phyloP scores from a whole-genome alignment of 345 rosid species.

The Arabidopsis arenosa region DNA sequence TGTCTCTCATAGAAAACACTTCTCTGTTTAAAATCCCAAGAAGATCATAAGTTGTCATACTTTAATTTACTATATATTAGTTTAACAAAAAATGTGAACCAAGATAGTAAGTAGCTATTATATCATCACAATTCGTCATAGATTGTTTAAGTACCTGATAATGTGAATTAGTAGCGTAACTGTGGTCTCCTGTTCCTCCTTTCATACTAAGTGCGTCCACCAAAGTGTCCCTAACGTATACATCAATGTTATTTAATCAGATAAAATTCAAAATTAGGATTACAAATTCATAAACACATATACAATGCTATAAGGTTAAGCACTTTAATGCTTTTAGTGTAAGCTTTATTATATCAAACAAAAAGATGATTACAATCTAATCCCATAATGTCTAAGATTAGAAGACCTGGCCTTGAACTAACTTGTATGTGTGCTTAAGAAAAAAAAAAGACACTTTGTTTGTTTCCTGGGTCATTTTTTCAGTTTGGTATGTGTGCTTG shows the following conservation, averaged over 20 bases:
- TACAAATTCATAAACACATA: background rate
- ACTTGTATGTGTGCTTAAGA: no score
- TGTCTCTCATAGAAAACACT: background rate
- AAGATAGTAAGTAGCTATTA: background rate
- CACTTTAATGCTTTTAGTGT: background rate
- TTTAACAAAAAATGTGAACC: background rate
- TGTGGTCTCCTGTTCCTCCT: conserved; percentile 25
- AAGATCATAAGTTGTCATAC: background rate
- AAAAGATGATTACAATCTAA: no score
- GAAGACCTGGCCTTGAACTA: conserved; percentile 1
- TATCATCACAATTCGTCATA: background rate
- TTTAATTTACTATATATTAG: background rate
- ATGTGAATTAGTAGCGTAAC: conserved; percentile 29
- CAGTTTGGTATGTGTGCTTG: background rate
- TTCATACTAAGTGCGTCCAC: conserved; percentile 27
- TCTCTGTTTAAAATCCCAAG: conserved; percentile 10
- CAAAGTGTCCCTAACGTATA: conserved; percentile 14
- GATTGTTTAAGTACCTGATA: conserved; percentile 14
- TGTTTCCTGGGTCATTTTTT: background rate
- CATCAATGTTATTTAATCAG: background rate
- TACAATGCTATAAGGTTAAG: background rate
- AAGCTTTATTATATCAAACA: background rate
- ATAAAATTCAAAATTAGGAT: background rate
- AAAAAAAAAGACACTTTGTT: no score
- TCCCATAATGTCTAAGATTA: background rate